These are phyloP conservation scores for Chlorella sp. DNA, from an alignment of 139 green algal species.

Conservation along the genomic window DNA sequence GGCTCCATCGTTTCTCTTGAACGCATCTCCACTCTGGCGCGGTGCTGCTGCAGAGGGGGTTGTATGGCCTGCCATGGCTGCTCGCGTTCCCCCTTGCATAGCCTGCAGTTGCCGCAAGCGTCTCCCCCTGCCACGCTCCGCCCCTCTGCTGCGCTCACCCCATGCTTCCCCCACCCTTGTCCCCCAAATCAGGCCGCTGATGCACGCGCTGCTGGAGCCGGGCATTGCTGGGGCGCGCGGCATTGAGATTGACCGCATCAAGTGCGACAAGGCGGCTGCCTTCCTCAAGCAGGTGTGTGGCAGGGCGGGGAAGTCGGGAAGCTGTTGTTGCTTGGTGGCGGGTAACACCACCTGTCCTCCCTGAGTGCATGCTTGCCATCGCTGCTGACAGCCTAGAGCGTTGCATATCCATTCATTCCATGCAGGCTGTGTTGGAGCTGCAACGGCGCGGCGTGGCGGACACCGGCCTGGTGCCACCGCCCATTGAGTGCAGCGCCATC, in stretches of 20 bases:
- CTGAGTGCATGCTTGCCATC: too few species aligned
- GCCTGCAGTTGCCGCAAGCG: too few species aligned
- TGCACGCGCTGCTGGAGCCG: slow-evolving; percentile 78
- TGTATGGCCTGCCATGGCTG: too few species aligned
- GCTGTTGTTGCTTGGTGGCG: too few species aligned
- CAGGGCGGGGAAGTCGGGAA: too few species aligned
- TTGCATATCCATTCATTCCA: too few species aligned
- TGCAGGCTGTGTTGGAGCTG: slow-evolving; percentile 50
- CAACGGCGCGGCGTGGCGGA: slow-evolving; percentile 10
- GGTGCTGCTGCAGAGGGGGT: too few species aligned
- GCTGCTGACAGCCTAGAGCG: too few species aligned
- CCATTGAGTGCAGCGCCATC: slow-evolving; percentile 67
- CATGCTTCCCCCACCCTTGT: not conserved
- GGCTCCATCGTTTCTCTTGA: too few species aligned
- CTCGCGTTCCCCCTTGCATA: too few species aligned
- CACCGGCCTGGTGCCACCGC: slow-evolving; percentile 33
- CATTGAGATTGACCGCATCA: slow-evolving; percentile 89
- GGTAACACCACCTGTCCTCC: too few species aligned
- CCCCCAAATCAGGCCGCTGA: slow-evolving; percentile 66
- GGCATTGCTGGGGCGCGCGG: slow-evolving; percentile 62
- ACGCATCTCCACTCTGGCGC: too few species aligned
- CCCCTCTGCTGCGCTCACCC: not conserved
- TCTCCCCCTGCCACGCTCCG: not conserved
- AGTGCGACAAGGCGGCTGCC: slow-evolving; percentile 83
- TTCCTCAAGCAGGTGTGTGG: slow-evolving; percentile 63